Conservation (phyloP, 2,329 filamentous ascomycete species). For the Diaporthe helianthi region DNA sequence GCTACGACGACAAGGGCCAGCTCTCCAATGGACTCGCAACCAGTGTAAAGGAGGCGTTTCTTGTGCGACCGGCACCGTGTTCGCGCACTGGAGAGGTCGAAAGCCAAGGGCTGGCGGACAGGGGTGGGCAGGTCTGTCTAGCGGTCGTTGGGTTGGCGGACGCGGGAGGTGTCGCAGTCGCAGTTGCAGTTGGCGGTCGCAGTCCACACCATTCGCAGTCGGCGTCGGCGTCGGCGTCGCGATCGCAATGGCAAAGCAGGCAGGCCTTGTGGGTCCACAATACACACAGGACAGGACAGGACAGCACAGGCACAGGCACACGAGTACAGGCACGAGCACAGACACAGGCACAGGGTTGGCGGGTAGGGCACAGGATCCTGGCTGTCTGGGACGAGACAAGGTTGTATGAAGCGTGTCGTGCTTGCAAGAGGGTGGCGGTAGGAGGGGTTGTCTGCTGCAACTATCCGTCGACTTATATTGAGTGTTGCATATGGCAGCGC, state of each 20-base stretch:
- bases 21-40: slow-evolving; percentile 44
- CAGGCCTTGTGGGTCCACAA: slow-evolving; percentile 28
- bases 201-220: slow-evolving; percentile 12
- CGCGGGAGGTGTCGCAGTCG: slow-evolving; percentile 27
- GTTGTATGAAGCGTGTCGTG: slow-evolving; percentile 27
- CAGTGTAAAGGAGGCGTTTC: slow-evolving; percentile 42
- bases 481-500: slow-evolving; percentile 36
- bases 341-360: slow-evolving; percentile 28
- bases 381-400: slow-evolving; percentile 29
- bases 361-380: slow-evolving; percentile 33
- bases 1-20: slow-evolving; percentile 36
- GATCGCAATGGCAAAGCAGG: slow-evolving; percentile 13
- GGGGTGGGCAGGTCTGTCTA: slow-evolving; percentile 16
- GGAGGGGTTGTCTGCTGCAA: slow-evolving; percentile 41
- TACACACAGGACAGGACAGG: slow-evolving; percentile 13
- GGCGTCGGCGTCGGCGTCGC: slow-evolving; percentile 12
- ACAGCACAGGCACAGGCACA: slow-evolving; percentile 18
- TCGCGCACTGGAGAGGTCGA: slow-evolving; percentile 33
- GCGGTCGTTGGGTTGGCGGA: slow-evolving; percentile 29
- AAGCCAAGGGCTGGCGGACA: slow-evolving; percentile 22
- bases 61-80: slow-evolving; percentile 43
- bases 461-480: slow-evolving; percentile 41
- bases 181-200: background rate
- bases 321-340: slow-evolving; percentile 24
- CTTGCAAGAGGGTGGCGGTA: slow-evolving; percentile 37